Evolutionary conservation across 352 stramenopile species (phyloP).

Genomic region (Globisporangium abappressorium): DNA sequence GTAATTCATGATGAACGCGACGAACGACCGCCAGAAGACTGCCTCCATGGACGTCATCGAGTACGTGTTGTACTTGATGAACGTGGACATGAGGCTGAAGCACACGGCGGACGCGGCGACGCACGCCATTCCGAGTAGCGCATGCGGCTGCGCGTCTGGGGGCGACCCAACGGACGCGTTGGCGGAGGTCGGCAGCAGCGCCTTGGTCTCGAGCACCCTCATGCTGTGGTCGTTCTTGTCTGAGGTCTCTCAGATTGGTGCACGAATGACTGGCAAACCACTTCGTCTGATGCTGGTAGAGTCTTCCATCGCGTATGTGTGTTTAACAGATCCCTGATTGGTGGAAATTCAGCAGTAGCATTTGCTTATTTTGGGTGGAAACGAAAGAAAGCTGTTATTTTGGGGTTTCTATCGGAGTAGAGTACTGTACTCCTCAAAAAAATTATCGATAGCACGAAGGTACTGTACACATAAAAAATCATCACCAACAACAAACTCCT

Average conservation of each 20-base stretch:
- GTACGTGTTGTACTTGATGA: constrained; percentile 78
- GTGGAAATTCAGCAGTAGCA: no score
- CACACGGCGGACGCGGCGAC: constrained; percentile 73
- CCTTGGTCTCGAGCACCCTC: neutral
- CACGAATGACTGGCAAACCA: neutral
- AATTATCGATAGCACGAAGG: no score
- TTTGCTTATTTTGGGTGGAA: no score
- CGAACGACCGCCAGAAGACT: constrained; percentile 74
- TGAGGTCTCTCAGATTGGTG: neutral
- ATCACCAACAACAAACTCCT: no score
- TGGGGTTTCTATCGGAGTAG: no score
- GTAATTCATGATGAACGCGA: constrained; percentile 57
- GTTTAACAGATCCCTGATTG: no score
- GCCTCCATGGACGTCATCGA: constrained; percentile 74
- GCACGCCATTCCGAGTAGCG: constrained; percentile 47
- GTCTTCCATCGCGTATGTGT: no score
- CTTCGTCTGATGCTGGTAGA: no score
- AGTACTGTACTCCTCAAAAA: no score
- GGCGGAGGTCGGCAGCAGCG: neutral
- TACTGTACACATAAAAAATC: no score
- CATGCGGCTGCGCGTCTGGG: constrained; percentile 33
- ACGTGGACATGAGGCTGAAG: constrained; percentile 84
- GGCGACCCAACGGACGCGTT: neutral
- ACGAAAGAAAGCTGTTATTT: no score
- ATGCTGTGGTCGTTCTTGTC: neutral